These are phyloP conservation scores for Epichloe aotearoae DNA, from an alignment of 2,329 filamentous ascomycete genomes.

Conservation along the genomic window DNA sequence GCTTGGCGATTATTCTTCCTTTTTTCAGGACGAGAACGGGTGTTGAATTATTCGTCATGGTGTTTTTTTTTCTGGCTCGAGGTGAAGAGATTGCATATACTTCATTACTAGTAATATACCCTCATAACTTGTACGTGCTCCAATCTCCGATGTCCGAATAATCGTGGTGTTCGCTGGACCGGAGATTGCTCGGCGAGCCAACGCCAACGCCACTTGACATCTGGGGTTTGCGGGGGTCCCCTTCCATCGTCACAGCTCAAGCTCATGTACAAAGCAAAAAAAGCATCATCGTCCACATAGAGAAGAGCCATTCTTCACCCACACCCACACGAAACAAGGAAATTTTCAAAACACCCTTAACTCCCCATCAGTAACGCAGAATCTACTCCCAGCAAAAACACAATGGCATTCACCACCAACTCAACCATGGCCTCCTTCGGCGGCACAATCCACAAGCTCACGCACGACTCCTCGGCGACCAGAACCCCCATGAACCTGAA, in stretches of 20 bases:
- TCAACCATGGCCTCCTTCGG: constrained; percentile 84
- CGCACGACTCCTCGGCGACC: constrained; percentile 66
- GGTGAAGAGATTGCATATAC: too few relatives aligned
- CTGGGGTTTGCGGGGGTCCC: neutral
- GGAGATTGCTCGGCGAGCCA: too few relatives aligned
- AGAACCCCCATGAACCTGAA: constrained; percentile 86
- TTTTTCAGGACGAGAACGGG: neutral
- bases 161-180: too few relatives aligned
- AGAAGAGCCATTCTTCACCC: too few relatives aligned
- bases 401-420: constrained; percentile 78
- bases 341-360: neutral
- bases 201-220: too few relatives aligned
- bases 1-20: neutral
- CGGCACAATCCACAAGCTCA: constrained; percentile 88
- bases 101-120: too few relatives aligned
- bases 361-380: neutral
- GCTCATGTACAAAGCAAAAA: too few relatives aligned
- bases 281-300: too few relatives aligned
- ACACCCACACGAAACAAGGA: neutral
- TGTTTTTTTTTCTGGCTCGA: too few relatives aligned
- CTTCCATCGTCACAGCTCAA: neutral
- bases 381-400: neutral
- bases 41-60: neutral
- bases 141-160: too few relatives aligned
- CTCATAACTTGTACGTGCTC: too few relatives aligned